Evolutionary conservation across 768 basidiomycete genomes (phyloP).

Genomic region (Collybia sordida): DNA sequence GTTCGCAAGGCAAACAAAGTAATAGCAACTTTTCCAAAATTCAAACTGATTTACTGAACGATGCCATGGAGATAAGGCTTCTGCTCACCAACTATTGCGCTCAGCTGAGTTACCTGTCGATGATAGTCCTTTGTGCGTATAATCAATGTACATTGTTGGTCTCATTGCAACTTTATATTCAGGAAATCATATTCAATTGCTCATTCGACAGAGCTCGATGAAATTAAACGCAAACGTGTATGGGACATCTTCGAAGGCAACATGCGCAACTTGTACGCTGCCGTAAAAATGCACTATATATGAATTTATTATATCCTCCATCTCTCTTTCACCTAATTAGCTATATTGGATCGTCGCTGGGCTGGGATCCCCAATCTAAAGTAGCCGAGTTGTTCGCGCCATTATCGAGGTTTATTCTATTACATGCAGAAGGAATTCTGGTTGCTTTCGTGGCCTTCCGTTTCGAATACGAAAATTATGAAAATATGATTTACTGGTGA

Average conservation of each 20-base stretch:
- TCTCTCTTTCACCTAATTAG: conserved; percentile 33
- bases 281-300: background rate
- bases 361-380: conserved; percentile 63
- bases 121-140: too few relatives aligned
- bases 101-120: background rate
- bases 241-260: conserved; percentile 58
- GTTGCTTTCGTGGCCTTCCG: conserved; percentile 61
- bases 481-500: conserved; percentile 72
- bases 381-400: conserved; percentile 57
- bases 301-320: background rate
- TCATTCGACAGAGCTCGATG: conserved; percentile 30
- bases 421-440: conserved; percentile 23
- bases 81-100: conserved; percentile 10
- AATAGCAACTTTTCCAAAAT: background rate
- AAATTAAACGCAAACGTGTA: conserved; percentile 38
- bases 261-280: conserved; percentile 49
- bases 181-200: conserved; percentile 17
- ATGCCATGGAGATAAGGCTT: conserved; percentile 7
- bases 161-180: background rate
- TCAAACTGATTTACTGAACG: too few relatives aligned
- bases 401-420: conserved; percentile 61
- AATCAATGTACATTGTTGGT: background rate
- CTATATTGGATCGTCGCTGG: conserved; percentile 57
- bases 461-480: conserved; percentile 66
- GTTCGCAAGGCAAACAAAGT: conserved; percentile 18